Evolutionary conservation across 1,284 basidiomycete species (phyloP), one percentile per base, ranked within the genome.

Genomic region (Xerocomus subilludens): DNA sequence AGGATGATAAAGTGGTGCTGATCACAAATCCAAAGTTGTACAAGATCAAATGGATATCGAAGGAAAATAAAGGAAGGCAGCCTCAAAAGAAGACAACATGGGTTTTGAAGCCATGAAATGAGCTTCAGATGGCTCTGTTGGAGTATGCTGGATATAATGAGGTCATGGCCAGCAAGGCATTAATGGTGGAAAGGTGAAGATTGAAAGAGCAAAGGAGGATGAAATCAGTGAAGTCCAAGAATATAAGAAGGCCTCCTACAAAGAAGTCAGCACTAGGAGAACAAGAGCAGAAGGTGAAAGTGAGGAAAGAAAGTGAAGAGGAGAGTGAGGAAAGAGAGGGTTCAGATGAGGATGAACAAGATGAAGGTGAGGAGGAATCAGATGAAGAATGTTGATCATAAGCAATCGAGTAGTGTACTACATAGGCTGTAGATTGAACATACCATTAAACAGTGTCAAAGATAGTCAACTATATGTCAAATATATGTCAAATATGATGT

Each of bases 1-100:
- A 68, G 25, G 14, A 60, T 25, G 33, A 30, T 10, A 51, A 36
- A 10, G 14, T 68, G 33, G 58, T 68, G 21, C 33, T 68, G 1
- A 8, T 38, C 8, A 68, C 30, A 4, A 68, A 68, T 47, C 67
- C 67, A 33, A 62, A 20, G 27, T 68, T 30, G 13, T 68, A 68
- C 14, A 68, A 38, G 18, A 62, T 68, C 4, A 33, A 68, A 49
- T 42, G 56, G 3, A 32, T 62, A 49, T 7, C 53, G 2, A 36
- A 36, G 27, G 32, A 53, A 25, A 25, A 53, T 5, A 14, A 38
- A 20, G 5, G 9, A 25, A 30, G 27, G 10, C 30, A 8, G 8
- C 32, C 13, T 25, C 35, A 36, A 56, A 66, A 23, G n/a, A 23
- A 42, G 51, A 21, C 5, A 3, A n/a, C 25, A 5, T 18, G 63